Conservation (phyloP, 2,329 filamentous ascomycete genomes). For the Diplodia sapinea region DNA sequence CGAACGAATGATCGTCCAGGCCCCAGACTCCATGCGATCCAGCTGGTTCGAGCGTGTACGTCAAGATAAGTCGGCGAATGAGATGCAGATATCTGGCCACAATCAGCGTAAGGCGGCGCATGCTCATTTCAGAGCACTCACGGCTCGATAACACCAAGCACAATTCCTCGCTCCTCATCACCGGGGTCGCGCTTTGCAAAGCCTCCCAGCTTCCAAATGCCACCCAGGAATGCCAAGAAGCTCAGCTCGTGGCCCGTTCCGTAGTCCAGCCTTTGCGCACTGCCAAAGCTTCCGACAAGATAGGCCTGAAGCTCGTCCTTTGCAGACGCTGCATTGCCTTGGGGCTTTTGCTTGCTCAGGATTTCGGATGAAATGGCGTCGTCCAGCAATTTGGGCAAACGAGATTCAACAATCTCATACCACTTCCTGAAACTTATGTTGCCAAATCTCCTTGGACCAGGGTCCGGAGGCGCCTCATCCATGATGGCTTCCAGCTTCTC, state of each 20-base stretch:
- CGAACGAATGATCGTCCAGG: conserved; percentile 93
- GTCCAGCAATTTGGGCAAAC: conserved; percentile 62
- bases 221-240: conserved; percentile 88
- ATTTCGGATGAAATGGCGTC: conserved; percentile 61
- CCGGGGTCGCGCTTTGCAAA: conserved; percentile 66
- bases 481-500: conserved; percentile 69
- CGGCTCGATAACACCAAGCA: conserved; percentile 82
- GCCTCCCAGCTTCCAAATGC: conserved; percentile 86
- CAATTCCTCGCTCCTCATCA: conserved; percentile 76
- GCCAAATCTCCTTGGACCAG: conserved; percentile 86
- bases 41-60: conserved; percentile 91
- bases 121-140: conserved; percentile 55
- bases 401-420: conserved; percentile 71
- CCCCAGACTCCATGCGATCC: conserved; percentile 98
- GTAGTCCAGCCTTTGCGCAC: conserved; percentile 87
- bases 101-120: conserved; percentile 29
- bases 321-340: conserved; percentile 52
- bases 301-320: conserved; percentile 77
- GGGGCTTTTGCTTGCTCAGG: conserved; percentile 42
- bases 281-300: conserved; percentile 85
- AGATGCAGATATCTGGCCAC: conserved; percentile 73
- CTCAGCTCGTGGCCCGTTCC: conserved; percentile 95
- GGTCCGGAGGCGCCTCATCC: conserved; percentile 80
- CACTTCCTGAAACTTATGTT: conserved; percentile 90
- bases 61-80: conserved; percentile 80